Conservation (phyloP, 2,329 filamentous ascomycete species). For the Penicillium polonicum region DNA sequence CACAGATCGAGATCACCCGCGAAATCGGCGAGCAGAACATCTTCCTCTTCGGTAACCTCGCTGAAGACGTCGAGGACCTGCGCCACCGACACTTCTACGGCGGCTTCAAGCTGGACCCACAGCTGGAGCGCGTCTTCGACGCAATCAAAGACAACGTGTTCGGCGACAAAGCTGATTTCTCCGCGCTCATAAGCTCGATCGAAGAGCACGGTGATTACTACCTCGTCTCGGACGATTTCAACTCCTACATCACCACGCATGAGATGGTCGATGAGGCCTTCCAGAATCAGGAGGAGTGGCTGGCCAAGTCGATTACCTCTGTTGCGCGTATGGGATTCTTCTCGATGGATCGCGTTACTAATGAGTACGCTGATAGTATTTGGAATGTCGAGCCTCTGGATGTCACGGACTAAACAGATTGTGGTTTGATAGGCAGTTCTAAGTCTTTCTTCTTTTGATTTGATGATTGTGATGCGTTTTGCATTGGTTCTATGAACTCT, state of each 20-base stretch:
- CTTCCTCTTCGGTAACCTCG: constrained; percentile 94
- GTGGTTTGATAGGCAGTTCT: not conserved
- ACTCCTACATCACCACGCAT: constrained; percentile 90
- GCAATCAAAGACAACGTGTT: constrained; percentile 78
- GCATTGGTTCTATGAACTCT: not conserved
- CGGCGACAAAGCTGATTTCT: constrained; percentile 74
- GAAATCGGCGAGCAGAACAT: constrained; percentile 97
- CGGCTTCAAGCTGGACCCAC: constrained; percentile 71
- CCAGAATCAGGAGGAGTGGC: constrained; percentile 87
- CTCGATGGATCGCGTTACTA: constrained; percentile 89
- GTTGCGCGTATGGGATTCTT: constrained; percentile 98
- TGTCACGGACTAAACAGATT: constrained; percentile 35
- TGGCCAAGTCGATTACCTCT: constrained; percentile 82
- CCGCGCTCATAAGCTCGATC: constrained; percentile 79
- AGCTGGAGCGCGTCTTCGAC: constrained; percentile 77
- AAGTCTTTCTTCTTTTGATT: not conserved
- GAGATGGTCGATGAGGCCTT: constrained; percentile 88
- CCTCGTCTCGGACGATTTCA: constrained; percentile 95
- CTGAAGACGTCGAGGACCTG: constrained; percentile 94
- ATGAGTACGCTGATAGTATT: constrained; percentile 94
- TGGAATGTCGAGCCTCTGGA: constrained; percentile 90
- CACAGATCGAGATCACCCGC: constrained; percentile 89
- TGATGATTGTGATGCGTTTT: not conserved
- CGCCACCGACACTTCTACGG: constrained; percentile 87
- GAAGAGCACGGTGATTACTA: constrained; percentile 96